Base-by-base conservation (phyloP, 257 asterid species). In the Jacaranda mimosifolia region DNA sequence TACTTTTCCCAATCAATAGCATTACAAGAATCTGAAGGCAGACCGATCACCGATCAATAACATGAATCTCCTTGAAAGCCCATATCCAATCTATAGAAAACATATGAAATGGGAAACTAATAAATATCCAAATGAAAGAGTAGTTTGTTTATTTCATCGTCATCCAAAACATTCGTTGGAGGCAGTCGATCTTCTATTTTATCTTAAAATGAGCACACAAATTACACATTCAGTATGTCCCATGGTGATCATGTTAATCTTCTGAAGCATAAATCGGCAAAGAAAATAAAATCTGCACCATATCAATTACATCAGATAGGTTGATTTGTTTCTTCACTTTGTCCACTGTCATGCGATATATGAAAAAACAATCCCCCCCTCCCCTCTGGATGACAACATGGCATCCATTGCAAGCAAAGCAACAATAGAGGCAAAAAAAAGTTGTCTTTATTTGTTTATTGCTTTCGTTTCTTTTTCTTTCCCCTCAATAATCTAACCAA, bases 81-180 rank as follows among this genome's bases (percentile, higher is more conserved):
- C 5, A 3, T 6, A 56, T 35, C 56, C 39, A 12, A 59, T 32
- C 49, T 55, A 67, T 67, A 52, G 56, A 77, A 77, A 59, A 11
- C 40, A 32, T 39, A 40, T 15, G 4, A 55, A 32, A 51, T 11
- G 35, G 13, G 11, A 72, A 12, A 43, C 45, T 55, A n/a, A 46
- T 9, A 57, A 51, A 62, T 46, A 42, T 53, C 71, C 32, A n/a
- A 62, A 51, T 63, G 67, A 66, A 56, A 19, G 12, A 58, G 21
- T 40, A 58, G n/a, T 79, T 65, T 43, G 40, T 9, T 56, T 57
- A 80, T 80, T 21, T 67, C 66, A 73, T 73, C 49, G 59, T 38
- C 75, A 38, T 18, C 73, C 21, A 38, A 26, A 56, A 76, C 14
- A 51, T 38, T 55, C 42, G 26, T 26, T 45, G 10, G 5, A 65